Percentiles rank a stretch among this genome's conserved stretches.
These are phyloP conservation scores for Zymoseptoria ardabiliae DNA, from an alignment of 2,329 filamentous ascomycete species.

Conservation along the genomic window DNA sequence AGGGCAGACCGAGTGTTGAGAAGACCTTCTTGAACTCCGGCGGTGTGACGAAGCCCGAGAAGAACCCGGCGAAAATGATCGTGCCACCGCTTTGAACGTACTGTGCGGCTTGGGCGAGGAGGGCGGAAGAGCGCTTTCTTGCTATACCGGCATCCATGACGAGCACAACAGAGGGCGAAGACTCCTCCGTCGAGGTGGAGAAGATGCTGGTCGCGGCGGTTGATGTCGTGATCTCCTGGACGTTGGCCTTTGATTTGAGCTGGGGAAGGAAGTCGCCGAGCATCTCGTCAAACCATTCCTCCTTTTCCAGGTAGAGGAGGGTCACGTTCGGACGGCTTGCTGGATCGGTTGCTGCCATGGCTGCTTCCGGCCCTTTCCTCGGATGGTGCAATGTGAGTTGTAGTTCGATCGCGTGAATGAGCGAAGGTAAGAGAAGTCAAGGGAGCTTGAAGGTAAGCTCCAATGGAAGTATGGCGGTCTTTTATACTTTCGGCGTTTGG, in stretches of 20 bases:
- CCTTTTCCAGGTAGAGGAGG: conserved; percentile 16
- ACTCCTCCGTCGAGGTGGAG: background rate
- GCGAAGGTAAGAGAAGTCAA: too few species aligned
- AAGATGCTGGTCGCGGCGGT: conserved; percentile 7
- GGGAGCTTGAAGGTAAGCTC: too few species aligned
- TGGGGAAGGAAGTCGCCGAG: conserved; percentile 6
- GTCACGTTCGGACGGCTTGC: background rate
- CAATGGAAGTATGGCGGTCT: too few species aligned
- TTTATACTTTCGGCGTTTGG: background rate
- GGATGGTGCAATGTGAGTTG: too few species aligned
- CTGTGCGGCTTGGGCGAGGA: conserved; percentile 9
- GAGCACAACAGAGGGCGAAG: conserved; percentile 9
- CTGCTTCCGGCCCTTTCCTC: too few species aligned
- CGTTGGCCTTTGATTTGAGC: conserved; percentile 9
- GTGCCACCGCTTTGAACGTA: conserved; percentile 17
- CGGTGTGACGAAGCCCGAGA: conserved; percentile 7
- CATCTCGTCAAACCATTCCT: conserved; percentile 13
- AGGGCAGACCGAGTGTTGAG: conserved; percentile 12
- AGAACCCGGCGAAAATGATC: conserved; percentile 16
- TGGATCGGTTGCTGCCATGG: too few species aligned
- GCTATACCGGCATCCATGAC: conserved; percentile 12
- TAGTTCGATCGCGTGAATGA: too few species aligned
- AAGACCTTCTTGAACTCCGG: conserved; percentile 12
- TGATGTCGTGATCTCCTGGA: conserved; percentile 10
- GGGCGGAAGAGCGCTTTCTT: conserved; percentile 3